A percentile compares a stretch with the other conserved stretches of the same genome.
Evolutionary conservation across 2,329 filamentous ascomycete species (phyloP).

Genomic region (Cercospora beticola): DNA sequence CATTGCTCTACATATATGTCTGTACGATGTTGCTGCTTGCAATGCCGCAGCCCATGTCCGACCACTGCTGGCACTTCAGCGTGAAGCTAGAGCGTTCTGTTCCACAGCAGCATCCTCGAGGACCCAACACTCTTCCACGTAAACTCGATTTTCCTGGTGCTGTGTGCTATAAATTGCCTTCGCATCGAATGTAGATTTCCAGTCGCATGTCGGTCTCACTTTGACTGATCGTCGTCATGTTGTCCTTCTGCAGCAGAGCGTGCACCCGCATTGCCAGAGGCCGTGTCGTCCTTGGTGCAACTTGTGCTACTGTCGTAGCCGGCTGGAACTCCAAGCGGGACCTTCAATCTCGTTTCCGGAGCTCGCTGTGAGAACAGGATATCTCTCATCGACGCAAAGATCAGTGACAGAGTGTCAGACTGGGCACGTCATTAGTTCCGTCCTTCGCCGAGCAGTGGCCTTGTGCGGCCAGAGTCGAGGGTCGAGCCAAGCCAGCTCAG

Average conservation of each 20-base stretch:
- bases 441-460: neutral
- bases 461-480: neutral
- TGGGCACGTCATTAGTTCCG: conserved; percentile 1
- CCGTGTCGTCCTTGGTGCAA: neutral
- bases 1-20: neutral
- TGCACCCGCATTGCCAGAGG: neutral
- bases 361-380: conserved; percentile 25
- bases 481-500: neutral
- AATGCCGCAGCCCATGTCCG: neutral
- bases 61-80: neutral
- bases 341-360: conserved; percentile 20
- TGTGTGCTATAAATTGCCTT: neutral
- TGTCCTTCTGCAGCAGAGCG: neutral
- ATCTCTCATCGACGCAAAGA: conserved; percentile 27
- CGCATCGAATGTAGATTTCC: neutral
- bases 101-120: neutral
- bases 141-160: neutral
- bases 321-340: conserved; percentile 20
- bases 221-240: neutral
- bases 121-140: neutral
- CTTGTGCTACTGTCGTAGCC: neutral
- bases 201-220: neutral
- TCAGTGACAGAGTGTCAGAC: conserved; percentile 25
- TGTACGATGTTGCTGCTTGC: neutral
- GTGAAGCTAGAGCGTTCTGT: neutral